Base-by-base conservation (phyloP, 495 filamentous ascomycete genomes). In the Talaromyces wortmannii region DNA sequence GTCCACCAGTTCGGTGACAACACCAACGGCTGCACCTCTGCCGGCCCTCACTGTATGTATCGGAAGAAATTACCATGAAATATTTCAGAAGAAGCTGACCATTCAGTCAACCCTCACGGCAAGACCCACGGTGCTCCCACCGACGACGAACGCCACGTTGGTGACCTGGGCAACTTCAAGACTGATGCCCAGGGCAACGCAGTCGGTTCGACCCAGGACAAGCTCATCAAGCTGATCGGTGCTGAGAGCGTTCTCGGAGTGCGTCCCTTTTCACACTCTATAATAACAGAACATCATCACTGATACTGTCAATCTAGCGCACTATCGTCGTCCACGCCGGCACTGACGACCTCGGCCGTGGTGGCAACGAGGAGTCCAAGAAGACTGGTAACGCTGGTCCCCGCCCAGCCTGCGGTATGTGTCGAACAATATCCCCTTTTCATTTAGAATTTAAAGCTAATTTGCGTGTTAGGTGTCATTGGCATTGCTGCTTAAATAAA, bases 1-100 rank as follows among this genome's bases (percentile, higher is more conserved):
- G 86, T 97, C 67, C 94, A 97, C 79, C 88, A 94, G 76, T 98
- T 96, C 67, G 94, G 95, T 72, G 94, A 97, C 83, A 97, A 97
- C 82, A 97, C 95, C 80, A 98, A 97, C 76, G 94, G 95, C 72
- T 98, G 94, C 86, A 97, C 94, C 55, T 92, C 87, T 56, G 94
- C 94, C 51, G 94, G 94, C 45, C 91, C 94, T 63, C 94, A 98
- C 76, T 97, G 90, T 94, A 83, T 66, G 88, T 74, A 30, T 5
- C 16, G 33, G 6, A 17, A 15, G 13, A 32, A 23, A 10, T 16
- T 47, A 44, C 11, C 52, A 16, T 47, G 30, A 32, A 62, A 64
- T 7, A 59, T 13, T 40, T 40, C 8, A 40, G 1, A 2, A 57
- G 48, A 31, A 59, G 57, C 48, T 48, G n/a, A 32, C 31, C 31